Evolutionary conservation across 768 basidiomycete species (phyloP).

Genomic region (Suillus alpinus): DNA sequence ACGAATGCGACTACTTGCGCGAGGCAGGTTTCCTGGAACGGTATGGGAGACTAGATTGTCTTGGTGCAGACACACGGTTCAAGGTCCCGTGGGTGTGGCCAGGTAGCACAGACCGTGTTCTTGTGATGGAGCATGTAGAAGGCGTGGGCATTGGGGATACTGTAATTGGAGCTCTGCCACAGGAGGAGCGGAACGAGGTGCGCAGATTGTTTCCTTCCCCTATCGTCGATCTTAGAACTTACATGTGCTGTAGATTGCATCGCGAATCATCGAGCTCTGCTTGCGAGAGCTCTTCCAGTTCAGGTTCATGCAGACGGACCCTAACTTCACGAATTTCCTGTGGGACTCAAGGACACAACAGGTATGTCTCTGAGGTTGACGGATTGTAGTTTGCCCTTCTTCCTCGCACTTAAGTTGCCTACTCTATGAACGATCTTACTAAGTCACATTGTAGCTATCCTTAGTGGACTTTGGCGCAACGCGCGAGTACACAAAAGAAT

Average conservation of each 20-base stretch:
- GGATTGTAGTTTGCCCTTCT: not conserved
- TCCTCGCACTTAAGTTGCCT: not conserved
- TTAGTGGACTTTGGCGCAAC: conserved; percentile 97
- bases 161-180: conserved; percentile 50
- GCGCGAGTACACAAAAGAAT: conserved; percentile 76
- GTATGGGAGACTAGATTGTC: conserved; percentile 50
- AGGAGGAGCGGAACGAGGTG: conserved; percentile 74
- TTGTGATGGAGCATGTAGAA: conserved; percentile 85
- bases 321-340: conserved; percentile 97
- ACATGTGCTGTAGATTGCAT: conserved; percentile 63
- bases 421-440: not conserved
- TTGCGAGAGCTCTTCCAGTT: conserved; percentile 89
- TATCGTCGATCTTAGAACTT: not conserved
- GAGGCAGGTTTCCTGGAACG: conserved; percentile 71
- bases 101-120: conserved; percentile 73
- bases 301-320: conserved; percentile 95
- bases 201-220: conserved; percentile 7
- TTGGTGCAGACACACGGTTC: conserved; percentile 65
- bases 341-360: conserved; percentile 70
- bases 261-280: conserved; percentile 79
- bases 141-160: conserved; percentile 80
- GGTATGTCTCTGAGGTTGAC: conserved; percentile 34
- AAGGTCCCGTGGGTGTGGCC: conserved; percentile 87
- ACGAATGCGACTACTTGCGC: conserved; percentile 88
- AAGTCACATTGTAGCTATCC: conserved; percentile 50